Base-by-base conservation (phyloP, 352 stramenopile species). In the Peronospora destructor region DNA sequence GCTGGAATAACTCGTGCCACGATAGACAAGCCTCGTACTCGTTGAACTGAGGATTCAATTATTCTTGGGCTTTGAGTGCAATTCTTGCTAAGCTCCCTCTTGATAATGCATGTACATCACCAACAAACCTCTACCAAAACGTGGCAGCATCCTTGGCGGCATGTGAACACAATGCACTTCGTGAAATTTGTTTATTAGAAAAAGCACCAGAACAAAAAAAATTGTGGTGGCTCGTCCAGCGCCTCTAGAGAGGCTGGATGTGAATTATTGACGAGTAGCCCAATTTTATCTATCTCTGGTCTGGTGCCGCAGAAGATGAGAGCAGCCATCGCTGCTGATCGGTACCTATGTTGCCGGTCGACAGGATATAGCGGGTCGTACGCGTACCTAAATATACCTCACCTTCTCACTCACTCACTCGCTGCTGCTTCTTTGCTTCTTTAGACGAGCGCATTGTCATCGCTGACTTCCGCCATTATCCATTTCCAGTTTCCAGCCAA, bases 271-370 rank as follows among this genome's bases (percentile, higher is more conserved):
- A 53, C 54, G 33, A 35, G 30, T 25, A 34, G 39, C 28, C 52
- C 51, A 25, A 33, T 54, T 35, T 49, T 21, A 48, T 46, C 45
- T 49, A 49, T 53, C 36, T 49, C 60, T 68, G 60, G 48, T 68
- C 60, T 25, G 49, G 60, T 59, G 60, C 60, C 60, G 50, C 45
- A 58, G 60, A 68, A 68, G 49, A 64, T 64, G 60, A 61, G 60
- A 54, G 60, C 55, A 68, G 60, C 48, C 60, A 61, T 61, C 60
- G 56, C 40, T 62, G 60, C 60, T 37, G 49, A 39, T 68, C n/a
- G n/a, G n/a, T n/a, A n/a, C n/a, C n/a, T n/a, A n/a, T n/a, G n/a
- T n/a, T n/a, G n/a, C n/a, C n/a, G n/a, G n/a, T n/a, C n/a, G n/a
- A n/a, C n/a, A n/a, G n/a, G n/a, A n/a, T n/a, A n/a, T n/a, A n/a